Evolutionary conservation across 345 rosid species (phyloP).

Genomic region (Gossypium sturtianum): DNA sequence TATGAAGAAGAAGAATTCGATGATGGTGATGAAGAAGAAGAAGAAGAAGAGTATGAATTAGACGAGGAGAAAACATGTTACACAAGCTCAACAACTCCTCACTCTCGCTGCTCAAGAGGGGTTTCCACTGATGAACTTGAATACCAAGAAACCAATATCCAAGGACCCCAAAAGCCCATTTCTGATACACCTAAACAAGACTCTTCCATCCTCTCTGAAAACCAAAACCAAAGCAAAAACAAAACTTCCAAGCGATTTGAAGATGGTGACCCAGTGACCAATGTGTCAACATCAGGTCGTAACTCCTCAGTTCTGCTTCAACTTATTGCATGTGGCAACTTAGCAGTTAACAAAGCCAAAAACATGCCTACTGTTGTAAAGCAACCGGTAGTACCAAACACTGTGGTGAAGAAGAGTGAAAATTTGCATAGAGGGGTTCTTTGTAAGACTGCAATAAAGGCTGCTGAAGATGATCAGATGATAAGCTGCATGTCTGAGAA

Average conservation of each 20-base stretch:
- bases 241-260: slow-evolving; percentile 30
- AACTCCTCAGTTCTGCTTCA: slow-evolving; percentile 73
- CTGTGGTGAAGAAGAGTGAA: slow-evolving; percentile 20
- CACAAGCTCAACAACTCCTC: slow-evolving; percentile 81
- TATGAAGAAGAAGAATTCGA: slow-evolving; percentile 20
- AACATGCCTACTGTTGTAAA: slow-evolving; percentile 22
- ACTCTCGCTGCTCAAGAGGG: slow-evolving; percentile 76
- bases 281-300: slow-evolving; percentile 23
- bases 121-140: slow-evolving; percentile 69
- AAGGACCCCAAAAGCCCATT: slow-evolving; percentile 16
- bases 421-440: slow-evolving; percentile 47
- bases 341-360: slow-evolving; percentile 36
- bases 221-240: slow-evolving; percentile 2
- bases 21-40: slow-evolving; percentile 26
- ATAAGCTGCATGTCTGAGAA: slow-evolving; percentile 82
- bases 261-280: slow-evolving; percentile 40
- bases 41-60: slow-evolving; percentile 41
- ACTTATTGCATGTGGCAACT: slow-evolving; percentile 70
- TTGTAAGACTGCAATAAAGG: slow-evolving; percentile 36
- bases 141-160: slow-evolving; percentile 21
- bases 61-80: slow-evolving; percentile 77
- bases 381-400: slow-evolving; percentile 11
- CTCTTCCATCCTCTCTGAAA: slow-evolving; percentile 19
- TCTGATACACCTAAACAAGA: slow-evolving; percentile 12
- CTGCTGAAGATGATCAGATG: slow-evolving; percentile 40